These are phyloP conservation scores for Fusarium lateritium DNA, from an alignment of 2,329 filamentous ascomycete species.

Conservation along the genomic window DNA sequence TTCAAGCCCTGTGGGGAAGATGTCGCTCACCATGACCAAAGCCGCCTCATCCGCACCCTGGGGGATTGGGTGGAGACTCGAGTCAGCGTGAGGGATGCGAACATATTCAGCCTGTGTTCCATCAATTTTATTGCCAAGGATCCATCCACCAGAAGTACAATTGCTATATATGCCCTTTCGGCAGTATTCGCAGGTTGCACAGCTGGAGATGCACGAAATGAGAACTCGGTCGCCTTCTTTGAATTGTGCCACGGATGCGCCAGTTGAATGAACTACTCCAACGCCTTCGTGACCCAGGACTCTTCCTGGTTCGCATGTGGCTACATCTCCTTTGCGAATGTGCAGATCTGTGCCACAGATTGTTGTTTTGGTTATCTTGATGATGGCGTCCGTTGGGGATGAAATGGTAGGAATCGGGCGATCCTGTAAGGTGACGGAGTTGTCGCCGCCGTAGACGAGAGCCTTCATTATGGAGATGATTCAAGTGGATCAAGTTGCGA, in stretches of 20 bases:
- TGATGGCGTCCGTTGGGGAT: slow-evolving; percentile 62
- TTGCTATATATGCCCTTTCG: slow-evolving; percentile 66
- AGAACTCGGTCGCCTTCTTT: slow-evolving; percentile 66
- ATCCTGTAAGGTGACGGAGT: slow-evolving; percentile 57
- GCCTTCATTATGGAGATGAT: slow-evolving; percentile 58
- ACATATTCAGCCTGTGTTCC: slow-evolving; percentile 72
- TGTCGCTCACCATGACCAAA: slow-evolving; percentile 68
- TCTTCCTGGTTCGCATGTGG: slow-evolving; percentile 61
- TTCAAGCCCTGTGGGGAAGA: slow-evolving; percentile 70
- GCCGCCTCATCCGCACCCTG: slow-evolving; percentile 57
- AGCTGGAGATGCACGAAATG: slow-evolving; percentile 66
- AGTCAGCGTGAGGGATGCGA: slow-evolving; percentile 65
- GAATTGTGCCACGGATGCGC: slow-evolving; percentile 62
- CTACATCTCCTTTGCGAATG: slow-evolving; percentile 68
- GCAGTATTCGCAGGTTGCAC: slow-evolving; percentile 66
- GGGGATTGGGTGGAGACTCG: slow-evolving; percentile 63
- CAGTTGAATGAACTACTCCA: slow-evolving; percentile 62
- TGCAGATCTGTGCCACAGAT: slow-evolving; percentile 71
- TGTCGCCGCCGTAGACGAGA: slow-evolving; percentile 59
- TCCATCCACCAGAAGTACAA: slow-evolving; percentile 69
- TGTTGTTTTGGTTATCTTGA: slow-evolving; percentile 63
- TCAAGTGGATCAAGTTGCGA: too few species aligned
- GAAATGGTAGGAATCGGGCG: slow-evolving; percentile 59
- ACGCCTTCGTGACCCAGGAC: slow-evolving; percentile 69
- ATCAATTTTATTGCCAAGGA: slow-evolving; percentile 66